Evolutionary conservation across 2,329 filamentous ascomycete genomes (phyloP), one percentile per base, ranked within the genome.

Genomic region (Fusarium vanettenii): DNA sequence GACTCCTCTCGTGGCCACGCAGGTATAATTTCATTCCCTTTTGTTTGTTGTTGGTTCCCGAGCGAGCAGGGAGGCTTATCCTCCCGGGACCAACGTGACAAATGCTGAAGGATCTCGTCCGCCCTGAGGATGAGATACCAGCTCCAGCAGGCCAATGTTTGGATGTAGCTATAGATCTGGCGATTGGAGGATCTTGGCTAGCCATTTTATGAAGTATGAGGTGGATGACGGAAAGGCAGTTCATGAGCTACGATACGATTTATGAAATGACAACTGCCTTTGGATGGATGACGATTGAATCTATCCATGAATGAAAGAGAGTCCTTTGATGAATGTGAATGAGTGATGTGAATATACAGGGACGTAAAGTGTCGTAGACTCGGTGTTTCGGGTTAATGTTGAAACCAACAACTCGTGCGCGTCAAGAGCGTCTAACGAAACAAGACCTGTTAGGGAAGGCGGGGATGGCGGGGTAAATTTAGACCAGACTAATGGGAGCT

Each of bases 201-300:
- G 81, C 81, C 82, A 80, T 64, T 43, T 71, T 75, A 79, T 77
- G 77, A 72, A 64, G 72, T 67, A 76, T 69, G 74, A 70, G 67
- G 75, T 69, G 65, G 70, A 75, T 74, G 67, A 75, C 48, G 45
- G 55, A 25, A 57, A 64, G 77, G 72, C 76, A 79, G 76, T 71
- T 31, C 65, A 76, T 76, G 63, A 69, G 64, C 60, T 60, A 76
- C 35, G 73, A 59, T 62, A 76, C 48, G 73, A 72, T 61, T 70
- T 60, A 78, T 65, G 71, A 70, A 64, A 60, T 68, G 70, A 56
- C 72, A 70, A 33, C 72, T 78, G 77, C 70, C 69, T 69, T 57
- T 80, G 81, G 79, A 82, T 88, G 88, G 87, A 87, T 67, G 86
- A 85, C 86, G 79, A 77, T 87, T 86, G 87, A 89, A 88, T 87